Evolutionary conservation across 192 early-diverging fungal genomes (phyloP), one percentile per base, ranked within the genome.

Genomic region (Geranomyces michiganensis): DNA sequence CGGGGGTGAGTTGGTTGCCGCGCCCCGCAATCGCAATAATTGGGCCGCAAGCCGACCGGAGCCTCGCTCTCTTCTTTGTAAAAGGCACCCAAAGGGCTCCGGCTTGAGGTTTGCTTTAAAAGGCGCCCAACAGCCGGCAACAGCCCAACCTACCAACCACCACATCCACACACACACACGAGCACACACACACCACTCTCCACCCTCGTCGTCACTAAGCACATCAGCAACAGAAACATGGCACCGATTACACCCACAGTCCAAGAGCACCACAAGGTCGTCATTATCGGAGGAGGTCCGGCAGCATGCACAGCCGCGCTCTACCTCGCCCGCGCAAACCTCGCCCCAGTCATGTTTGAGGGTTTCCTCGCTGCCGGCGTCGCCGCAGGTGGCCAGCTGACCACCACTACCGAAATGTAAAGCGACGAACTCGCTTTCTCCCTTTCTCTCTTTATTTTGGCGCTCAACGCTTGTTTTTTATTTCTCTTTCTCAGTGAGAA

Each of bases 271-370:
- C 58, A 60, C 58, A 60, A 60, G 58, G 58, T 60, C 48, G 76
- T 88, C 56, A 90, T 97, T 76, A 84, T 97, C 48, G 96, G 96
- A 56, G 93, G 92, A 9, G 96, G 96, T 17, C 96, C 96, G 55
- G 94, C 96, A 41, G 96, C 91, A 17, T 95, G 97, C 87, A 99
- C 95, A 26, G 96, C 96, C 19, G 96, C 96, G 61, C 91, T 96
- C 70, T 96, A 97, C 76, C 82, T 92, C 44, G 94, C 95, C 31
- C 89, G 96, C 61, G 96, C 96, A 53, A 94, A 94, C 77, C 78
- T 99, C 45, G 76, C 91, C 41, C 96, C 96, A 9, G 76, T 84
- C 63, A 73, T 84, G 76, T 84, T 68, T 68, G 82, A 84, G 53
- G 82, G 70, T 1, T 72, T 59, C 62, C 64, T 96, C 85, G 94